A percentile compares a stretch with the other conserved stretches of the same genome.
Conservation (phyloP, 345 rosid genomes). For the Kernera saxatilis region DNA sequence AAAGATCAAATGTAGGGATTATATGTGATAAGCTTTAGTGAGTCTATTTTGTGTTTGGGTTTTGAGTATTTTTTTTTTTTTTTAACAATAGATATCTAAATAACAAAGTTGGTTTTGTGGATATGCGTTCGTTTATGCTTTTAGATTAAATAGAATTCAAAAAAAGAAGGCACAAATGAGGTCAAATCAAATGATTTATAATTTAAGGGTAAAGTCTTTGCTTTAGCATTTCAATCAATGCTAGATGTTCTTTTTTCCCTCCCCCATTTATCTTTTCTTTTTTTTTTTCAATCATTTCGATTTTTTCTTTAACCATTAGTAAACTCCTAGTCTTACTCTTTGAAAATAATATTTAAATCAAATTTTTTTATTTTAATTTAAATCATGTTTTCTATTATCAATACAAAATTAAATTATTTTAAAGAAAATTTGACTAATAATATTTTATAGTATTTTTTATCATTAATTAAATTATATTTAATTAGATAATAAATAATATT, state of each 20-base stretch:
- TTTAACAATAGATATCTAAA: neutral
- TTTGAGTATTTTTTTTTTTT: neutral
- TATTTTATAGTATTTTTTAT: no score
- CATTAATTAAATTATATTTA: no score
- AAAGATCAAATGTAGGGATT: neutral
- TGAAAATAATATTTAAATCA: no score
- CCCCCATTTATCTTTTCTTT: neutral
- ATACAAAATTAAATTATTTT: no score
- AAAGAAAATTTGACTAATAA: no score
- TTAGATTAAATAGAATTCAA: neutral
- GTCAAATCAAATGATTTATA: conserved; percentile 14
- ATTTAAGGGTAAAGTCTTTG: neutral
- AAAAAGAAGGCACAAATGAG: neutral
- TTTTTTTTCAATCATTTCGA: neutral
- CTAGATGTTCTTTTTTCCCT: neutral
- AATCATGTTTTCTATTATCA: no score
- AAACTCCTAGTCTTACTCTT: no score
- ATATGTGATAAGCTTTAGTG: neutral
- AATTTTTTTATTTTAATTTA: no score
- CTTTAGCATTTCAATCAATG: conserved; percentile 7
- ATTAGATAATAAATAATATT: no score
- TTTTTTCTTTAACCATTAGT: neutral
- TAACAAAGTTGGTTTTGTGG: neutral
- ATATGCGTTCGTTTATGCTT: neutral
- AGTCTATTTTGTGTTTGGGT: neutral